Base-by-base conservation (phyloP, 164 flowering plant species). In the Nelumbo lutea region DNA sequence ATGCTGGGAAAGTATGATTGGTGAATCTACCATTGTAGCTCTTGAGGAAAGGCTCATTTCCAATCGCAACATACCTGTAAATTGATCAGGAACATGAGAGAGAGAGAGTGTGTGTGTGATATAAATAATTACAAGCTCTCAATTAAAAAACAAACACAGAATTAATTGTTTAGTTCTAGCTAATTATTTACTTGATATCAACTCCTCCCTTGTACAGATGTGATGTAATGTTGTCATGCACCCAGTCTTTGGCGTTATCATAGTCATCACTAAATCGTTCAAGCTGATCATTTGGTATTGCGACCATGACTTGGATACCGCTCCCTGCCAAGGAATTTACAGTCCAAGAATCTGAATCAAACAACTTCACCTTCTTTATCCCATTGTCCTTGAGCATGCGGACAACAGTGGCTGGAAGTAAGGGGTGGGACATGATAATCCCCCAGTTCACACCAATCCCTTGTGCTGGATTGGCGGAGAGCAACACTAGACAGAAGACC, bases 391-490 rank as follows among this genome's bases (percentile, higher is more conserved):
- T 86, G 46, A 91, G 43, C 93, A 94, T 80, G 59, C 81, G 77
- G 14, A 85, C 89, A 39, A 94, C 85, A 0, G 74, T 73, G 43
- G 57, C 14, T 0, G 96, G 93, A 1, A 78, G 81, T 68, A 91
- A 68, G 9, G 77, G 73, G 48, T 90, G 89, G 0, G 88, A 75
- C 0, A 90, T 82, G 73, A 79, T 72, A 11, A 82, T 85, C 0
- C 98, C 97, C 98, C 98, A 94, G 27, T 94, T 94, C 48, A 94
- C 90, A 6, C 98, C 97, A 1, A 93, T 52, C 14, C 81, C 82
- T 10, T 79, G 68, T 2, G 60, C 86, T 57, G 40, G 40, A 5
- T 13, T 47, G 6, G 65, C 59, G 27, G 62, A 47, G 70, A 69
- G 61, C 57, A 61, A n/a, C 41, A 68, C 27, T 43, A 70, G 50